Evolutionary conservation across 345 rosid species (phyloP), one percentile per base, ranked within the genome.

Genomic region (Linum trigynum): DNA sequence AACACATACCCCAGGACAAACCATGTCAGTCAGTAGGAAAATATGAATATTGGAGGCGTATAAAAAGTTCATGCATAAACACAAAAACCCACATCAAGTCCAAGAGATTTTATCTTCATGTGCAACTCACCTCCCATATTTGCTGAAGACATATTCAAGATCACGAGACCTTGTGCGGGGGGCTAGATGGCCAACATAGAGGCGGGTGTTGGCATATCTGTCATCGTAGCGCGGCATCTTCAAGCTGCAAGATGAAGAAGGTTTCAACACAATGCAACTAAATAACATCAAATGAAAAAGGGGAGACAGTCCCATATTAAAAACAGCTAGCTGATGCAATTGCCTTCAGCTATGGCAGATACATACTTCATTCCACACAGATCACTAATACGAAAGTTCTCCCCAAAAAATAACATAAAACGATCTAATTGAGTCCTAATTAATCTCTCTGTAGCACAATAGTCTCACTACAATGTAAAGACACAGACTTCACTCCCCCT

Each of bases 181-280:
- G 3, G 86, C 77, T 67, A 88, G 67, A 72, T 81, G 91, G 15
- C 91, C 95, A 23, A 88, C 91, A 69, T 88, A 88, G 57, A 88
- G 95, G 5, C 91, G 89, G 2, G 91, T 81, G 45, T 77, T 83
- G 61, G 82, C 76, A 61, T 79, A 79, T 17, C 91, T 85, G 57
- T 88, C 95, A 72, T 85, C 91, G 74, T 84, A 71, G 3, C 91
- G 85, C 41, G 95, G 95, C 95, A 88, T 88, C 55, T 78, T 73
- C 68, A 63, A 66, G 43, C 78, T 75, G 71, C 74, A 75, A 17
- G 50, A 9, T 48, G 64, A 15, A 38, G 9, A 40, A 62, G 32
- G 32, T 23, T 23, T 23, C 32, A 23, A 23, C 32, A 23, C 32
- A 23, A 23, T 23, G 32, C 32, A 23, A 23, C 32, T 23, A 23